Evolutionary conservation across 306 rosid species (phyloP), one percentile per base, ranked within the genome.

Genomic region (Oemleria cerasiformis): DNA sequence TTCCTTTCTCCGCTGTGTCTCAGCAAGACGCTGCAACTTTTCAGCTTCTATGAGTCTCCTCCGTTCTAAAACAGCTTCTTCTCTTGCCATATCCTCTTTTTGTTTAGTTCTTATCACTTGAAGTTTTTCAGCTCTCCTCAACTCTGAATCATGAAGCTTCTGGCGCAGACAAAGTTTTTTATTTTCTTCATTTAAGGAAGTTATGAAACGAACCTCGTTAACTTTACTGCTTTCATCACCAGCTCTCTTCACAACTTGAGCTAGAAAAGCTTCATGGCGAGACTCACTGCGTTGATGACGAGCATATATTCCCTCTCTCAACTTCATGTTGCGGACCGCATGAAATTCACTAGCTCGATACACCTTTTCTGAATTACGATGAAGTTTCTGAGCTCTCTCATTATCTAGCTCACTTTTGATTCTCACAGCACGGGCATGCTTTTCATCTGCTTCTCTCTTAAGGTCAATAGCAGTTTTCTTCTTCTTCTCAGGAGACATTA

Each of bases 211-310:
- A 73, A 94, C 96, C 86, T 94, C 98, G 23, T 94, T 94, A 34
- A 94, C 98, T 86, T 94, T 94, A 82, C 97, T 94, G 83, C 96
- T 94, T 79, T 94, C 98, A 76, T 94, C 97, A 40, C 98, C 97
- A 85, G 98, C 98, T 89, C 98, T 94, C 87, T 82, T 94, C 41
- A 57, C 97, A 78, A 92, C 97, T 89, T 91, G 98, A 82, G 98
- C 98, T 75, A 94, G 84, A 85, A 77, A 89, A 57, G 98, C 98
- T 85, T 94, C 98, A 75, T 94, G 98, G 40, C 97, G 96, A 81
- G 98, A 89, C 73, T 86, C 98, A 78, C 96, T 84, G 42, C 92
- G 94, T 80, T 91, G 98, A 70, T 94, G 98, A 42, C 98, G 98
- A 61, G 98, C 97, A 89, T 86, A 73, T 96, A 94, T 91, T 75